These are phyloP conservation scores for Beauveria sp. DNA, from an alignment of 2,329 filamentous ascomycete species.

Conservation along the genomic window DNA sequence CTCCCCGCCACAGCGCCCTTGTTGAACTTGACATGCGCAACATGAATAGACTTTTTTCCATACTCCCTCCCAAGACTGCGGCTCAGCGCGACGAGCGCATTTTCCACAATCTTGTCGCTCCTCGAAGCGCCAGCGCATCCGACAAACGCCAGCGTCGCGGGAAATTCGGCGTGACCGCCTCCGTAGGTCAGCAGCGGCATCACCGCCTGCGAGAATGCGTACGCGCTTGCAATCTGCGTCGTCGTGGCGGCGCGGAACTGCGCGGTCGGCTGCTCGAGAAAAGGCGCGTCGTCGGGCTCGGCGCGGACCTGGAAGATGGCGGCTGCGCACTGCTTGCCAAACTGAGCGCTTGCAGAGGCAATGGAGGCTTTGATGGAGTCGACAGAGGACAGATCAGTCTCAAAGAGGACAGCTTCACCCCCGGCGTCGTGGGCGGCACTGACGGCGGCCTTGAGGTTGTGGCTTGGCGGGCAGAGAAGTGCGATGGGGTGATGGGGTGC, in stretches of 20 bases:
- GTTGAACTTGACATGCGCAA: not conserved
- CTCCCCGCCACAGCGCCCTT: not conserved
- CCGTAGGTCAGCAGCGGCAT: not conserved
- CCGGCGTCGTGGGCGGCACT: not conserved
- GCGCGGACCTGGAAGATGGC: constrained; percentile 5
- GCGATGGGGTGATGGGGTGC: constrained; percentile 1
- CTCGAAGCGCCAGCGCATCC: not conserved
- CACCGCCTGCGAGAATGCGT: constrained; percentile 4
- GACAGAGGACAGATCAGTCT: not conserved
- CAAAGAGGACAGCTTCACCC: constrained; percentile 1
- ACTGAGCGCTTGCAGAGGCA: not conserved
- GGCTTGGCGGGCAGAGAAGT: not conserved
- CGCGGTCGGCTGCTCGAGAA: not conserved
- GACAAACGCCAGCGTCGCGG: constrained; percentile 3
- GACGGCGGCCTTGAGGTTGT: not conserved
- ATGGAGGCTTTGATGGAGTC: not conserved
- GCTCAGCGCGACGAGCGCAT: constrained; percentile 9
- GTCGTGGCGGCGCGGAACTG: not conserved
- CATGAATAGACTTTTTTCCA: constrained; percentile 7
- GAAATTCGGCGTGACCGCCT: not conserved
- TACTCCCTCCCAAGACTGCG: constrained; percentile 8
- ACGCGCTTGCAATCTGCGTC: constrained; percentile 1
- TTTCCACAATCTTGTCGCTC: constrained; percentile 1
- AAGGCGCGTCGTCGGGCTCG: not conserved
- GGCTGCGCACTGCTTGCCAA: constrained; percentile 3